phyloP scores from a whole-genome alignment of 2,329 filamentous ascomycete genomes.

The Colletotrichum lupini region DNA sequence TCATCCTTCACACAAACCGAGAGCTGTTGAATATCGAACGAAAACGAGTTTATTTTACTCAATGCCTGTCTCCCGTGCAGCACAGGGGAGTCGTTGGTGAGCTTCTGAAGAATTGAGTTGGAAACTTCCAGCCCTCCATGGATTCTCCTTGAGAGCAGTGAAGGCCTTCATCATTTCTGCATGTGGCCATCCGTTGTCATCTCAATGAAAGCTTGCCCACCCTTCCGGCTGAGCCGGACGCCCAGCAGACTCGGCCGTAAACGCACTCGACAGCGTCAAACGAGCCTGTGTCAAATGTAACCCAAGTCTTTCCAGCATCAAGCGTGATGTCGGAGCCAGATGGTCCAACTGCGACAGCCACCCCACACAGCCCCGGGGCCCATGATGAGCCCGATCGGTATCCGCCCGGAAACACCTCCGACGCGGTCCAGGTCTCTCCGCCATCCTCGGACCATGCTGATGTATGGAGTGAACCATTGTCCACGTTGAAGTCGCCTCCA shows the following conservation, averaged over 20 bases:
- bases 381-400: slow-evolving; percentile 46
- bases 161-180: neutral
- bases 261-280: slow-evolving; percentile 47
- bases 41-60: neutral
- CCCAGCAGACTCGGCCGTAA: slow-evolving; percentile 42
- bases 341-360: slow-evolving; percentile 46
- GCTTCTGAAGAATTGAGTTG: neutral
- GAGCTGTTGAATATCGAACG: neutral
- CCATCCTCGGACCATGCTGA: slow-evolving; percentile 46
- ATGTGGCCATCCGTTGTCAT: neutral
- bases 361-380: slow-evolving; percentile 39
- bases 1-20: neutral
- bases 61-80: neutral
- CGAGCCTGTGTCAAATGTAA: slow-evolving; percentile 42
- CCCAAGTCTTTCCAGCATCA: slow-evolving; percentile 44
- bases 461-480: slow-evolving; percentile 37
- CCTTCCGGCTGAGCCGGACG: slow-evolving; percentile 43
- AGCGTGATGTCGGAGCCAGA: slow-evolving; percentile 45
- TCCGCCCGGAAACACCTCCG: slow-evolving; percentile 42
- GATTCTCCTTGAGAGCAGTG: neutral
- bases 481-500: slow-evolving; percentile 44
- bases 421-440: slow-evolving; percentile 42
- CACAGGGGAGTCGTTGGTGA: neutral
- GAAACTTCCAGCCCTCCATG: neutral
- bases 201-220: slow-evolving; percentile 38